phyloP scores from a whole-genome alignment of 768 basidiomycete genomes.

The Trametes maxima region DNA sequence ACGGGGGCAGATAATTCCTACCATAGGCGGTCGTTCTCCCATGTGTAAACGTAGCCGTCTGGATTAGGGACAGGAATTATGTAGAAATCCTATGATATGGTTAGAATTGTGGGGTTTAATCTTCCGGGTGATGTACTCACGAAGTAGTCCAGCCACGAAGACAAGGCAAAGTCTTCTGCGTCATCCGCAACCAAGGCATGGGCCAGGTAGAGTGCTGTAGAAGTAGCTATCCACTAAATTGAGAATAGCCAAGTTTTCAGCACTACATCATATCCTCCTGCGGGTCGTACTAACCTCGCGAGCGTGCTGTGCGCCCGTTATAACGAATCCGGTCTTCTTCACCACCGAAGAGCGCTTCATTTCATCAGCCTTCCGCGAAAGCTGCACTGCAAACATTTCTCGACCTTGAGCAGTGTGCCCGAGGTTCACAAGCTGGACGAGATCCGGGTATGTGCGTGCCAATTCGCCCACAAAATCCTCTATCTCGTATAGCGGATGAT shows the following conservation, averaged over 20 bases:
- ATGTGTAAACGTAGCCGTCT: constrained; percentile 76
- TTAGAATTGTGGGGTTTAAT: background rate
- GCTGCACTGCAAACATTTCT: constrained; percentile 56
- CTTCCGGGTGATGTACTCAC: constrained; percentile 37
- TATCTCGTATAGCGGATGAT: constrained; percentile 61
- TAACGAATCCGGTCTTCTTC: constrained; percentile 52
- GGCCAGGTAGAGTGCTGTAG: constrained; percentile 70
- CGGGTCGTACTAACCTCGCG: constrained; percentile 57
- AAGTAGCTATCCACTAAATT: constrained; percentile 76
- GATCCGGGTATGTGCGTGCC: constrained; percentile 47
- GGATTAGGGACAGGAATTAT: constrained; percentile 70
- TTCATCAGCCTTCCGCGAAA: constrained; percentile 38
- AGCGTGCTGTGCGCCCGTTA: constrained; percentile 75
- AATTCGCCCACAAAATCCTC: constrained; percentile 54
- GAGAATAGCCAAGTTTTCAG: background rate
- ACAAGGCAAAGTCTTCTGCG: constrained; percentile 48
- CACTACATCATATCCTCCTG: background rate
- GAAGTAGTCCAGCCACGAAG: constrained; percentile 53
- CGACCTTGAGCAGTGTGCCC: constrained; percentile 63
- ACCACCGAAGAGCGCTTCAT: constrained; percentile 5
- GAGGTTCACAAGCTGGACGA: constrained; percentile 47
- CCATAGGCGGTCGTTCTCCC: constrained; percentile 72
- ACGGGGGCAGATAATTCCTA: constrained; percentile 18
- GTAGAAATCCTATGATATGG: constrained; percentile 53
- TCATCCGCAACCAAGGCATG: constrained; percentile 64